Evolutionary conservation across 257 asterid species (phyloP).

Genomic region (Petunia axillaris): DNA sequence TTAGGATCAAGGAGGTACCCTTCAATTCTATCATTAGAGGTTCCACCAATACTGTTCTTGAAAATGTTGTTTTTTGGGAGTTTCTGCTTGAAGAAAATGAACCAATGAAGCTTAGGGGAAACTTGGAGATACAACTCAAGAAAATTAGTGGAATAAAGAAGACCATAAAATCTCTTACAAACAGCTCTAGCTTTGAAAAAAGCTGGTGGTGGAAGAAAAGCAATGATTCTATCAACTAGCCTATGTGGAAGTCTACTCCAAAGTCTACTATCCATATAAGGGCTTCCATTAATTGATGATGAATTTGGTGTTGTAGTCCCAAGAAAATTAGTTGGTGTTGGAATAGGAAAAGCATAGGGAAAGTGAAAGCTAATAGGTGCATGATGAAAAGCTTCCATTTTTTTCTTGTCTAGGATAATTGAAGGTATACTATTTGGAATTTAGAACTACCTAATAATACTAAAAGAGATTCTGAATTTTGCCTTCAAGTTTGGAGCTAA

Average conservation of each 20-base stretch:
- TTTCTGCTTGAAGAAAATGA: slow-evolving; percentile 75
- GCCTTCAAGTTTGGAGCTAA: slow-evolving; percentile 24
- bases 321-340: slow-evolving; percentile 26
- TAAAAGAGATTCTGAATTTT: slow-evolving; percentile 19
- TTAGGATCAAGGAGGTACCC: slow-evolving; percentile 77
- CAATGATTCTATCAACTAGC: slow-evolving; percentile 68
- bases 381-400: slow-evolving; percentile 71
- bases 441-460: not conserved
- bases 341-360: slow-evolving; percentile 47
- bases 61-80: slow-evolving; percentile 48
- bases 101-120: slow-evolving; percentile 65
- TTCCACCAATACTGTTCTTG: slow-evolving; percentile 27
- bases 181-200: slow-evolving; percentile 79
- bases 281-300: slow-evolving; percentile 26
- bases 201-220: slow-evolving; percentile 85
- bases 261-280: slow-evolving; percentile 78
- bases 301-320: slow-evolving; percentile 25
- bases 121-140: slow-evolving; percentile 66
- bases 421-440: not conserved
- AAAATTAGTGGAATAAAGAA: slow-evolving; percentile 65
- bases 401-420: not conserved
- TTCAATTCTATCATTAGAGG: slow-evolving; percentile 34
- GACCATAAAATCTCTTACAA: slow-evolving; percentile 84
- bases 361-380: slow-evolving; percentile 46
- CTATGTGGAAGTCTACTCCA: slow-evolving; percentile 87